phyloP scores from a whole-genome alignment of 345 rosid species.

The Atalantia buxifolia region DNA sequence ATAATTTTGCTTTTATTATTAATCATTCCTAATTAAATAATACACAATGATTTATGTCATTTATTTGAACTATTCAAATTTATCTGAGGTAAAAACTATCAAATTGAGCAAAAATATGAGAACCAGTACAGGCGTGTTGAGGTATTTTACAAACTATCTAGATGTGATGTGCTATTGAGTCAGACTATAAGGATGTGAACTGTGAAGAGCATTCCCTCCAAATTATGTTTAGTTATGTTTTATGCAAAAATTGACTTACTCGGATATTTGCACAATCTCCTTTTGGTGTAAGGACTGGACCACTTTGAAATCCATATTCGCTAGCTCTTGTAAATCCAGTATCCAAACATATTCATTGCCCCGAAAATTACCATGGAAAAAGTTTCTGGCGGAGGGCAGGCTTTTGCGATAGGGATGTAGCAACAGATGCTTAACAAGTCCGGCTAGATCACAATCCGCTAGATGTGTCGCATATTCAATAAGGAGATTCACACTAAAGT shows the following conservation, averaged over 20 bases:
- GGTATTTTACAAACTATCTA: too few relatives aligned
- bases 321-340: background rate
- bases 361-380: background rate
- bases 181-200: too few relatives aligned
- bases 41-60: too few relatives aligned
- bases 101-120: too few relatives aligned
- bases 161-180: too few relatives aligned
- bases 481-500: conserved; percentile 22
- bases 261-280: conserved; percentile 28
- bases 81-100: too few relatives aligned
- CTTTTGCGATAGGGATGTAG: conserved; percentile 41
- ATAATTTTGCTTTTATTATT: too few relatives aligned
- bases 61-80: too few relatives aligned
- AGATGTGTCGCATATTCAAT: background rate
- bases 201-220: too few relatives aligned
- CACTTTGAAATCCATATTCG: background rate
- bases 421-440: conserved; percentile 14
- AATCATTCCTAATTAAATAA: too few relatives aligned
- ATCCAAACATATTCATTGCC: conserved; percentile 26
- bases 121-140: too few relatives aligned
- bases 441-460: conserved; percentile 10
- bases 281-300: background rate
- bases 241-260: conserved; percentile 24
- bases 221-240: too few relatives aligned
- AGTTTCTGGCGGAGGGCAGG: conserved; percentile 19